Evolutionary conservation across 306 rosid species (phyloP).

Genomic region (Pueraria montana): DNA sequence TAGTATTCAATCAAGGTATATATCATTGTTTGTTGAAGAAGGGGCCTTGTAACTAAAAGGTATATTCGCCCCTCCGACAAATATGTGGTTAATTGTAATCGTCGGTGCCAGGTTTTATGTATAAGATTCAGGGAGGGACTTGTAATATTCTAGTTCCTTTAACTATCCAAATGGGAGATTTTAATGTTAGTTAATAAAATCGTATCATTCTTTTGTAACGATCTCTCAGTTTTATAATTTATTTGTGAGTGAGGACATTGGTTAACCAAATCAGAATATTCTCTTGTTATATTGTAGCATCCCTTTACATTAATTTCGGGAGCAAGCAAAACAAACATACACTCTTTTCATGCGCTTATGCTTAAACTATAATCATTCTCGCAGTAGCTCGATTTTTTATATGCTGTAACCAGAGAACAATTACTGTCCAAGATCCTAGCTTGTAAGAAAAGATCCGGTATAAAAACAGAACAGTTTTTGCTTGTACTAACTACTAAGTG

Average conservation of each 20-base stretch:
- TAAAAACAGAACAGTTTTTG: slow-evolving; percentile 12
- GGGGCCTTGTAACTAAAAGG: slow-evolving; percentile 55
- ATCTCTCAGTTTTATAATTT: not conserved
- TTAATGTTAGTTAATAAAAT: slow-evolving; percentile 25
- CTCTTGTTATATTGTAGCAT: slow-evolving; percentile 21
- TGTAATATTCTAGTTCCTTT: slow-evolving; percentile 41
- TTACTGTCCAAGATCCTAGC: not conserved
- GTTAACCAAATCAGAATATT: slow-evolving; percentile 36
- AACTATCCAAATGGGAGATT: slow-evolving; percentile 27
- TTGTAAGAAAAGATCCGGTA: not conserved
- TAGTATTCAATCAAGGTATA: slow-evolving; percentile 43
- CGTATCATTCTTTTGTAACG: slow-evolving; percentile 36
- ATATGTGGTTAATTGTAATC: slow-evolving; percentile 40
- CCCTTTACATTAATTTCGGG: slow-evolving; percentile 4
- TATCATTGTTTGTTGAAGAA: slow-evolving; percentile 51
- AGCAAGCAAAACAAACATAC: not conserved
- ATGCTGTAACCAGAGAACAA: not conserved
- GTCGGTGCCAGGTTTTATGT: slow-evolving; percentile 37
- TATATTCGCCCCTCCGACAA: slow-evolving; percentile 49
- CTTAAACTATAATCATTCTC: slow-evolving; percentile 12
- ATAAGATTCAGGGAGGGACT: slow-evolving; percentile 21
- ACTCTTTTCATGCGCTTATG: not conserved
- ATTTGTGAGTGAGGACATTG: not conserved
- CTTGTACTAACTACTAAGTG: not conserved
- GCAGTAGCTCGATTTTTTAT: not conserved